These are phyloP conservation scores for Aspergillus versicolor DNA, from an alignment of 2,329 filamentous ascomycete species.

Conservation along the genomic window DNA sequence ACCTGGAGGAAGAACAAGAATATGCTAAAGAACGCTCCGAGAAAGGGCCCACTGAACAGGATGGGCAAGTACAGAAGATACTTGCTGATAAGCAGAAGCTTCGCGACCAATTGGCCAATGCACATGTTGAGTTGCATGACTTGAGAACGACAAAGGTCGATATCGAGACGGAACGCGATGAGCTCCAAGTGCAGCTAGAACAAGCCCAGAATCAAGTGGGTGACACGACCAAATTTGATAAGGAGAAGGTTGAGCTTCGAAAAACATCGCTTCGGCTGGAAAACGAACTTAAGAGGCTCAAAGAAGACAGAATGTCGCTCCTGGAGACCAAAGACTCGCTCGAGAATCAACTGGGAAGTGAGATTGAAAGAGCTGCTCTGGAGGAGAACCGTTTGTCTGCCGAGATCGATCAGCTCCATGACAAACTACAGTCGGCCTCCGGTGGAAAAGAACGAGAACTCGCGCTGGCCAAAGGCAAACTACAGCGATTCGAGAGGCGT, in stretches of 20 bases:
- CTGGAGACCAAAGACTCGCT: slow-evolving; percentile 57
- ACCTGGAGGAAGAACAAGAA: slow-evolving; percentile 64
- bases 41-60: slow-evolving; percentile 59
- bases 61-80: slow-evolving; percentile 56
- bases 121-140: slow-evolving; percentile 61
- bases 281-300: slow-evolving; percentile 63
- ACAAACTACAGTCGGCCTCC: slow-evolving; percentile 48
- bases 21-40: slow-evolving; percentile 58
- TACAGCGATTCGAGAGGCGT: slow-evolving; percentile 63
- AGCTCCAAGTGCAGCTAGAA: slow-evolving; percentile 62
- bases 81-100: slow-evolving; percentile 62
- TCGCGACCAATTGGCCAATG: slow-evolving; percentile 61
- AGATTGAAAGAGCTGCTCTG: slow-evolving; percentile 64
- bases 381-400: slow-evolving; percentile 62
- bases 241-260: slow-evolving; percentile 68
- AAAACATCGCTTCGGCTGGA: slow-evolving; percentile 68
- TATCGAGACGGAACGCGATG: slow-evolving; percentile 64
- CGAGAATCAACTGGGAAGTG: slow-evolving; percentile 64
- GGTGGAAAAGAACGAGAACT: slow-evolving; percentile 50
- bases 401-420: slow-evolving; percentile 50
- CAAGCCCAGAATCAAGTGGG: slow-evolving; percentile 55
- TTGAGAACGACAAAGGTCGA: slow-evolving; percentile 59
- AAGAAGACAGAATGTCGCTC: slow-evolving; percentile 62
- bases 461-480: slow-evolving; percentile 57
- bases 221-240: slow-evolving; percentile 62